Conservation (phyloP, 2,329 filamentous ascomycete genomes). For the Clonostachys chloroleuca region DNA sequence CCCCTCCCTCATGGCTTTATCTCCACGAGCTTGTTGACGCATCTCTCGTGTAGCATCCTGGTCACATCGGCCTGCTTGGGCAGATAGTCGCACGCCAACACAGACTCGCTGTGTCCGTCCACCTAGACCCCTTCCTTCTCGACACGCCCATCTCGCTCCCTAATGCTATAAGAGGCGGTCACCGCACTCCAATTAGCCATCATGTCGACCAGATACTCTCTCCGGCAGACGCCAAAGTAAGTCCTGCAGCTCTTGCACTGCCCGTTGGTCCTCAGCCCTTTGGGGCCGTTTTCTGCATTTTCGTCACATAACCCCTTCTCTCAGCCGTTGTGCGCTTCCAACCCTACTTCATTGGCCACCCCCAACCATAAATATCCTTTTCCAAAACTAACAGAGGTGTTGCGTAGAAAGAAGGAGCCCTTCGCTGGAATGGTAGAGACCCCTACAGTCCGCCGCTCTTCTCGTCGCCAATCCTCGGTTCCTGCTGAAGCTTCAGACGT, state of each 20-base stretch:
- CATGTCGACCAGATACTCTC: conserved; percentile 30
- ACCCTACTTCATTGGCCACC: not conserved
- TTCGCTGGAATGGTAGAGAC: conserved; percentile 60
- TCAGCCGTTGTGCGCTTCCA: conserved; percentile 4
- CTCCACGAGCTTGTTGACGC: conserved; percentile 1
- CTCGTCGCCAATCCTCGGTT: conserved; percentile 45
- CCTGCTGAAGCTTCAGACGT: conserved; percentile 36
- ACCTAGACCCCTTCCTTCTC: not conserved
- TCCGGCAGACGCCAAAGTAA: conserved; percentile 30
- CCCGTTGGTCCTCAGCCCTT: not conserved
- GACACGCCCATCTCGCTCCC: too few species aligned
- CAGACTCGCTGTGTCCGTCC: not conserved
- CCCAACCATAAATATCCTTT: not conserved
- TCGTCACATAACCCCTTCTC: not conserved
- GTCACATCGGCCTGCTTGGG: conserved; percentile 3
- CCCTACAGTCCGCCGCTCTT: conserved; percentile 34
- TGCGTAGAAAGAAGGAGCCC: conserved; percentile 52
- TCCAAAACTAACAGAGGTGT: not conserved
- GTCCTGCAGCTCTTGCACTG: conserved; percentile 6
- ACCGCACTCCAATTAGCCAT: conserved; percentile 7
- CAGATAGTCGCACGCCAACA: conserved; percentile 1
- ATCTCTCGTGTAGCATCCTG: conserved; percentile 7
- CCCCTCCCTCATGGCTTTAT: conserved; percentile 1
- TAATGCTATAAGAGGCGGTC: conserved; percentile 1
- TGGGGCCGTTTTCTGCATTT: not conserved